These are phyloP conservation scores for Hypoxylon sp. DNA, from an alignment of 2,329 filamentous ascomycete species.

Conservation along the genomic window DNA sequence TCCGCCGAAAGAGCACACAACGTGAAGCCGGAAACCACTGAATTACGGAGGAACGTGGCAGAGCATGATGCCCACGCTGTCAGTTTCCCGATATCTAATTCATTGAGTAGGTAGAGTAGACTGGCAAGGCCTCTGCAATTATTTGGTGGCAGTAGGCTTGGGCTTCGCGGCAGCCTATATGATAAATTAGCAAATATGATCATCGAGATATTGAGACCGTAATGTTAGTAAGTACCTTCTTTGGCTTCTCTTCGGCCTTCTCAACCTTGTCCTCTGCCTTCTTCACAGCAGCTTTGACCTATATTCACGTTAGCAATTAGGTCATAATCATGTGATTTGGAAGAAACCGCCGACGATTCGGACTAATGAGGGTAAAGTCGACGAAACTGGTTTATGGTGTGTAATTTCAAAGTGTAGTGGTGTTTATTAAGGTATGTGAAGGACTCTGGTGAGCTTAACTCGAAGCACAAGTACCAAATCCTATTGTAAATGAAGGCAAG, in stretches of 20 bases:
- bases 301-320: constrained; percentile 37
- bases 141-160: constrained; percentile 46
- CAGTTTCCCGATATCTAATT: background rate
- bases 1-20: constrained; percentile 5
- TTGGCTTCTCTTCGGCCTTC: constrained; percentile 45
- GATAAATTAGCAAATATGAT: constrained; percentile 2
- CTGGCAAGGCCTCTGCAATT: constrained; percentile 8
- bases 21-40: constrained; percentile 9
- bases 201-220: background rate
- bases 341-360: background rate
- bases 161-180: constrained; percentile 43
- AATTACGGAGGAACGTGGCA: constrained; percentile 3
- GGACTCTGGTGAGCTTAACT: background rate
- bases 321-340: background rate
- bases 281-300: constrained; percentile 50
- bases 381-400: background rate
- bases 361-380: background rate
- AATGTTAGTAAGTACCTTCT: constrained; percentile 16
- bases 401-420: background rate
- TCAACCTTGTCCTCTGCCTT: constrained; percentile 49
- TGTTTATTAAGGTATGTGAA: background rate
- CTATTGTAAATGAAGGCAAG: background rate
- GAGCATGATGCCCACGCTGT: constrained; percentile 10
- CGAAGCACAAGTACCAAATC: background rate
- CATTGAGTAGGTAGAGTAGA: constrained; percentile 3